A percentile compares a stretch with the other conserved stretches of the same genome.
These are phyloP conservation scores for Lepidium africanum DNA, from an alignment of 345 rosid genomes.

Conservation along the genomic window DNA sequence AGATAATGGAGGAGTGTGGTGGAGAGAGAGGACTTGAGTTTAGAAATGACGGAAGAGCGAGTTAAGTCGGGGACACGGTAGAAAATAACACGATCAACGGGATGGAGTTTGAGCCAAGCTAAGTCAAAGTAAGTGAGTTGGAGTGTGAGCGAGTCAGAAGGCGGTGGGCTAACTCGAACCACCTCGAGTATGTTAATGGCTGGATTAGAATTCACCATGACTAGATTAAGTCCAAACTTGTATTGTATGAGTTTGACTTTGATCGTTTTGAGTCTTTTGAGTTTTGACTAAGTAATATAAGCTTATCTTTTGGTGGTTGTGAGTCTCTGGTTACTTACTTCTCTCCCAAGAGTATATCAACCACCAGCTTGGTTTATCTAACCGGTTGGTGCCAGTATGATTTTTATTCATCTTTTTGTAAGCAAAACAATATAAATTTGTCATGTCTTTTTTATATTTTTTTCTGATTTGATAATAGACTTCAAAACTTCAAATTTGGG, in stretches of 20 bases:
- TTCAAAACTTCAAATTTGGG: too few relatives aligned
- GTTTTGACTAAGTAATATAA: background rate
- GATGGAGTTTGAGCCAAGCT: conserved; percentile 27
- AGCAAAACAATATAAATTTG: background rate
- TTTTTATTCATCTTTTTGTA: background rate
- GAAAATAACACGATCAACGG: conserved; percentile 33
- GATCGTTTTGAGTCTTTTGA: background rate
- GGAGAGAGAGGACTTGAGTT: conserved; percentile 35
- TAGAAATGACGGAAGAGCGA: conserved; percentile 16
- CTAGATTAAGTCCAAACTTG: background rate
- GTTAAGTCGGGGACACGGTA: conserved; percentile 21
- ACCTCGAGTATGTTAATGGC: conserved; percentile 20
- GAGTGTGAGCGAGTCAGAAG: conserved; percentile 20
- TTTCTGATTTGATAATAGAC: too few relatives aligned
- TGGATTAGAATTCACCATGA: background rate
- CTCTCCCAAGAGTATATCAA: background rate
- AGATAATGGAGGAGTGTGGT: conserved; percentile 32
- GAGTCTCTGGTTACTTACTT: background rate
- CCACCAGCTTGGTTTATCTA: conserved; percentile 7
- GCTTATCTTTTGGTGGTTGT: background rate
- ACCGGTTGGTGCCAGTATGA: conserved; percentile 11
- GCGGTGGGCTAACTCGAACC: conserved; percentile 18
- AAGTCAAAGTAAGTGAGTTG: conserved; percentile 31
- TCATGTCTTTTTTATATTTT: background rate
- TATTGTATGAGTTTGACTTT: background rate